These are phyloP conservation scores for Elsinoe necatrix DNA, from an alignment of 2,329 filamentous ascomycete genomes.

Conservation along the genomic window DNA sequence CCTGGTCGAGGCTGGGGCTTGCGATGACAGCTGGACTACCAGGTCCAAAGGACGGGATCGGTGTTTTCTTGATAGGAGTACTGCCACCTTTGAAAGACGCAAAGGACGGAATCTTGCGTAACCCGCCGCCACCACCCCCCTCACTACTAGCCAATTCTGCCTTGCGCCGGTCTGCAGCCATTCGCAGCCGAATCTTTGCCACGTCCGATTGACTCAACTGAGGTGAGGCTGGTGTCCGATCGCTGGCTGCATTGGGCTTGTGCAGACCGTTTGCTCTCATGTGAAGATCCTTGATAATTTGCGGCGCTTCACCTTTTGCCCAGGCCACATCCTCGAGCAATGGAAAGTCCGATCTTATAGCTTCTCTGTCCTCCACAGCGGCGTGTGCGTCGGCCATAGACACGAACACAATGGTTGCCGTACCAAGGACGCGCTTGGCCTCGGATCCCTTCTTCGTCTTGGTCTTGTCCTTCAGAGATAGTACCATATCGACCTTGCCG, in stretches of 20 bases:
- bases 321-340: slow-evolving; percentile 46
- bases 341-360: slow-evolving; percentile 36
- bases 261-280: not conserved
- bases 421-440: slow-evolving; percentile 39
- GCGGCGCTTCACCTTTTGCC: slow-evolving; percentile 44
- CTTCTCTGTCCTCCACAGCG: slow-evolving; percentile 44
- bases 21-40: slow-evolving; percentile 21
- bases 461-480: slow-evolving; percentile 50
- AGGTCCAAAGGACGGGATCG: slow-evolving; percentile 8
- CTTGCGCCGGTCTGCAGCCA: not conserved
- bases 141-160: not conserved
- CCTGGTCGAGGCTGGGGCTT: slow-evolving; percentile 32
- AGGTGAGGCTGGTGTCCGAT: not conserved
- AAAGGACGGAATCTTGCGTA: slow-evolving; percentile 37
- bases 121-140: slow-evolving; percentile 4
- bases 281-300: slow-evolving; percentile 27
- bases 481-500: slow-evolving; percentile 48
- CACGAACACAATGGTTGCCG: slow-evolving; percentile 48
- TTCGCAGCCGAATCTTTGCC: not conserved
- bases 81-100: slow-evolving; percentile 30
- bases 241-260: not conserved
- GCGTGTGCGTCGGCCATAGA: slow-evolving; percentile 51
- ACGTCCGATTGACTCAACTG: not conserved
- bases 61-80: slow-evolving; percentile 22
- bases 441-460: slow-evolving; percentile 35